Evolutionary conservation across 768 basidiomycete genomes (phyloP).

Genomic region (Mycena rebaudengoi): DNA sequence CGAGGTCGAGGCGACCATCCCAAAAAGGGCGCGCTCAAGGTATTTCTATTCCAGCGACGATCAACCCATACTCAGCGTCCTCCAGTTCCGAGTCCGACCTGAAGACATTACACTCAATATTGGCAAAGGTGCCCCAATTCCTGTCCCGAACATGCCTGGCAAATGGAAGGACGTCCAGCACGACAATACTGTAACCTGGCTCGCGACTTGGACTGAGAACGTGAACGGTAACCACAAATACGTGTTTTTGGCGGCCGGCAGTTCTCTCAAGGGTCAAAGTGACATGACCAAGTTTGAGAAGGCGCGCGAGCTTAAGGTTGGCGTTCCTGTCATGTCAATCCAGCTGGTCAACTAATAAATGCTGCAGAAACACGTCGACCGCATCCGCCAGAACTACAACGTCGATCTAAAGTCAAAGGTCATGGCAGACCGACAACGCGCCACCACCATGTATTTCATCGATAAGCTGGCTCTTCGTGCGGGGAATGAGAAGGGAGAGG

Average conservation of each 20-base stretch:
- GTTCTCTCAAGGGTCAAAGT: conserved; percentile 97
- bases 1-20: conserved; percentile 98
- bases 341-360: neutral
- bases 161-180: conserved; percentile 90
- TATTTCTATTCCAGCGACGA: conserved; percentile 36
- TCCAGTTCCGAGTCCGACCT: conserved; percentile 84
- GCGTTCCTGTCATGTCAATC: conserved; percentile 17
- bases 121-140: conserved; percentile 75
- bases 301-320: conserved; percentile 92
- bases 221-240: conserved; percentile 96
- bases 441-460: conserved; percentile 99
- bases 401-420: conserved; percentile 87
- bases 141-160: conserved; percentile 91
- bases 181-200: conserved; percentile 98
- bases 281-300: conserved; percentile 99
- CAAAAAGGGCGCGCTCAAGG: conserved; percentile 95
- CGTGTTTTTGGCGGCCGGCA: conserved; percentile 97
- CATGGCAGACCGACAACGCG: conserved; percentile 94
- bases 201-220: conserved; percentile 99
- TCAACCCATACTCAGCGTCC: neutral
- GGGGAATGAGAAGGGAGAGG: conserved; percentile 99
- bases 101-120: conserved; percentile 98
- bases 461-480: conserved; percentile 97
- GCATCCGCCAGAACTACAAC: conserved; percentile 89
- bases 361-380: conserved; percentile 84